phyloP scores from a whole-genome alignment of 2,329 filamentous ascomycete species.

The Calonectria honghensis region DNA sequence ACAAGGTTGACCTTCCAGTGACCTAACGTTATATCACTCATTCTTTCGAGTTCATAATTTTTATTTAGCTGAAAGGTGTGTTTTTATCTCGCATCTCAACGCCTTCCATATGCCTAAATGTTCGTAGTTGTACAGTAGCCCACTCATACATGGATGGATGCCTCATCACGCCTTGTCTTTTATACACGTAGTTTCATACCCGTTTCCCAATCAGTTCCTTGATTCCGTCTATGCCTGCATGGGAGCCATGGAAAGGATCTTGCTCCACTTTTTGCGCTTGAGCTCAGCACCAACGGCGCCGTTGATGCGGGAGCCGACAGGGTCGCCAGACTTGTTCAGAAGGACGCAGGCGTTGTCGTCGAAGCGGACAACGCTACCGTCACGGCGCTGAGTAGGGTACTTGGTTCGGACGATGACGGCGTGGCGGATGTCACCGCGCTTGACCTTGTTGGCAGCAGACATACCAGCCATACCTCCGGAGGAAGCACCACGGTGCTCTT shows the following conservation, averaged over 20 bases:
- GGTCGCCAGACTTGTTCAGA: conserved; percentile 97
- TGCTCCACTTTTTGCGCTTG: conserved; percentile 96
- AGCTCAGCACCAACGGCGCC: conserved; percentile 94
- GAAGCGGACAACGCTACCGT: conserved; percentile 93
- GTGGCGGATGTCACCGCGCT: conserved; percentile 96
- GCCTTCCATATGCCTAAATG: conserved; percentile 59
- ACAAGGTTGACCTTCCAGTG: background rate
- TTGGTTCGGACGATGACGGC: conserved; percentile 94
- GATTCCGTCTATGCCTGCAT: conserved; percentile 69
- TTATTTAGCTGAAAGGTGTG: conserved; percentile 50
- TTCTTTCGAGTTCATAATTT: conserved; percentile 27
- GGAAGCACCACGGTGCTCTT: conserved; percentile 91
- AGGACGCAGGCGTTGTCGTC: conserved; percentile 99
- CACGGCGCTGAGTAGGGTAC: conserved; percentile 89
- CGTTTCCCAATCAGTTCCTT: conserved; percentile 7
- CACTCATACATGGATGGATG: conserved; percentile 51
- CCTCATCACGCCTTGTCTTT: conserved; percentile 41
- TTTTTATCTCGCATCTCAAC: conserved; percentile 57
- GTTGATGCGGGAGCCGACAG: conserved; percentile 93
- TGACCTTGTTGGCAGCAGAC: conserved; percentile 90
- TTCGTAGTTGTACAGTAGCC: conserved; percentile 59
- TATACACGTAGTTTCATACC: conserved; percentile 39
- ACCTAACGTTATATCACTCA: background rate
- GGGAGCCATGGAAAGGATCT: conserved; percentile 96
- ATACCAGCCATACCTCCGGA: conserved; percentile 83